These are phyloP conservation scores for Trichoderma guizhouense DNA, from an alignment of 2,329 filamentous ascomycete species.

Conservation along the genomic window DNA sequence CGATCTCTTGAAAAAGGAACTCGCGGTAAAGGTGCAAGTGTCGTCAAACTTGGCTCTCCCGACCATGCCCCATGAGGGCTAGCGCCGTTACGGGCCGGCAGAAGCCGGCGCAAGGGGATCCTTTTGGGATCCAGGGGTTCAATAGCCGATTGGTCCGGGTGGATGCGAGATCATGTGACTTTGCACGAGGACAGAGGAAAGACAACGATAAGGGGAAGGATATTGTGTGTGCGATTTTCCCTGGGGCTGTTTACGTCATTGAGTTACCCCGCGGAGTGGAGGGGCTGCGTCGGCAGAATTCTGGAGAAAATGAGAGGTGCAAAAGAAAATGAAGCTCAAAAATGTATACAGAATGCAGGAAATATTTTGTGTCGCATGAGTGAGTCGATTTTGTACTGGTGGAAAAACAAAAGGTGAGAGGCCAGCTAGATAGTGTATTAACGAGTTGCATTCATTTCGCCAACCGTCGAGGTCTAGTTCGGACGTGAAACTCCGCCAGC, in stretches of 20 bases:
- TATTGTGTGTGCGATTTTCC: background rate
- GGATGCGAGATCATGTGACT: slow-evolving; percentile 4
- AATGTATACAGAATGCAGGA: background rate
- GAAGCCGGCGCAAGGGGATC: slow-evolving; percentile 12
- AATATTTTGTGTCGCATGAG: background rate
- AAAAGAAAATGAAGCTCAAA: background rate
- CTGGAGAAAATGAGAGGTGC: background rate
- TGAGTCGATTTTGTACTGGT: background rate
- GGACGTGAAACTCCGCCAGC: background rate
- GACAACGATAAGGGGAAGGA: background rate
- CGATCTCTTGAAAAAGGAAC: background rate
- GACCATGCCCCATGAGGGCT: background rate
- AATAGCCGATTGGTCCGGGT: slow-evolving; percentile 18
- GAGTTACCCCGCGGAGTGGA: slow-evolving; percentile 17
- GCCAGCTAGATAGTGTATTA: background rate
- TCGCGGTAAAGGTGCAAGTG: background rate
- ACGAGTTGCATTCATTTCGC: background rate
- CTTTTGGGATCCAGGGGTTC: background rate
- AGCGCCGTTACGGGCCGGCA: slow-evolving; percentile 17
- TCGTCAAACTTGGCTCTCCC: slow-evolving; percentile 16
- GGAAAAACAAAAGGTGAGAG: background rate
- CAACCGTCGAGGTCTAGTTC: background rate
- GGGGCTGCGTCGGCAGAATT: background rate
- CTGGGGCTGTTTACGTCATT: background rate
- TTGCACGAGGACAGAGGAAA: background rate